Evolutionary conservation across 208 protist genomes (phyloP).

Genomic region (Angomonas ambiguus): DNA sequence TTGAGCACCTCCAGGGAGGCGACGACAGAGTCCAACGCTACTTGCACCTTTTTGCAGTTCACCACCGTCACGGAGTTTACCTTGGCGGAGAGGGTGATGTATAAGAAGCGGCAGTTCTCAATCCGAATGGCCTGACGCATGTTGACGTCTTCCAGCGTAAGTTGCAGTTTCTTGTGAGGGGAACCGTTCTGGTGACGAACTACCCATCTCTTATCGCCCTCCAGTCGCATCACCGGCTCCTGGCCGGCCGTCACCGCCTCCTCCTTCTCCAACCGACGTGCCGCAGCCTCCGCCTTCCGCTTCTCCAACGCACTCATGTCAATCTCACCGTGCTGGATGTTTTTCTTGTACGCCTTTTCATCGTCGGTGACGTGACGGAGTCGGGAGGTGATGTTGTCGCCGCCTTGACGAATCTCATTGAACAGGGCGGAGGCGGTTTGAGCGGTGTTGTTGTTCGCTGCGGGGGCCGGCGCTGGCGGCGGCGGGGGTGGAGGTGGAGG

Average conservation of each 20-base stretch:
- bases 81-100: constrained; percentile 68
- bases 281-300: constrained; percentile 56
- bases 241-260: neutral
- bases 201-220: constrained; percentile 70
- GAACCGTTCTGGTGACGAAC: constrained; percentile 56
- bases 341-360: constrained; percentile 75
- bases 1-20: constrained; percentile 68
- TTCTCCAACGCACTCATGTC: constrained; percentile 56
- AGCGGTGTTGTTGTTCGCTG: constrained; percentile 15
- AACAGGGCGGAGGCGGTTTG: constrained; percentile 56
- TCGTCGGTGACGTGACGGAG: constrained; percentile 73
- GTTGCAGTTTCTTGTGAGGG: constrained; percentile 22
- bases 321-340: constrained; percentile 56
- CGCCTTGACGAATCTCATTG: constrained; percentile 56
- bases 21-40: constrained; percentile 60
- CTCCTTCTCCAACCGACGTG: constrained; percentile 18
- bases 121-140: constrained; percentile 79
- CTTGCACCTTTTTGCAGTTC: constrained; percentile 68
- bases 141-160: constrained; percentile 48
- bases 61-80: constrained; percentile 73
- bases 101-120: constrained; percentile 54
- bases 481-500: constrained; percentile 39
- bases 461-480: constrained; percentile 7
- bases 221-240: constrained; percentile 30
- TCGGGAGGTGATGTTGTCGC: constrained; percentile 60